Evolutionary conservation across 192 early-diverging fungal genomes (phyloP), one percentile per base, ranked within the genome.

Genomic region (Tieghemiomyces parasiticus): DNA sequence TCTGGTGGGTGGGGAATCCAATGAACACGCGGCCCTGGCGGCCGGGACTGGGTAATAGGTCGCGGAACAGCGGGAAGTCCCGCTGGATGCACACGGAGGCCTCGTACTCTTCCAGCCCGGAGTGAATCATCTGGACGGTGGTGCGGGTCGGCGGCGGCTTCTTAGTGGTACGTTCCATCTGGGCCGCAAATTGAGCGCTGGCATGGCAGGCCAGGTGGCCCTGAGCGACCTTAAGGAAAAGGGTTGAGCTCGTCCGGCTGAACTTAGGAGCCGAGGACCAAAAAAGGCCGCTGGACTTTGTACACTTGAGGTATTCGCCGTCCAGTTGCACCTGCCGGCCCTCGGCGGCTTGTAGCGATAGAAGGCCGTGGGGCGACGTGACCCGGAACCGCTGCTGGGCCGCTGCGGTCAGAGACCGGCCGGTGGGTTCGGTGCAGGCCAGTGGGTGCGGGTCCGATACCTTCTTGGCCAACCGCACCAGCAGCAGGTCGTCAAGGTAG

Each of bases 1-100:
- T 95, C 63, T 95, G 92, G 54, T 88, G 83, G 3, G 92, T 95
- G 0, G 88, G 89, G 60, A 93, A 88, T 0, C 92, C 90, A 49
- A 95, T 95, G 62, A 91, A 91, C 13, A 93, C 78, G 16, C 80
- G 72, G 6, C 92, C 92, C 65, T 95, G 92, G 30, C 85, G 72
- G n/a, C n/a, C n/a, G 26, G 76, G 77, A 33, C 72, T 78, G 0
- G 87, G 83, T 8, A 93, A 67, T 3, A 93, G 63, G 49, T 86
- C 82, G 35, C 77, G 71, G 64, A 93, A 93, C 19, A 93, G 78
- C 25, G 66, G 56, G n/a, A 46, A 60, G 24, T 52, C 45, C 67
- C 72, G 45, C 71, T 74, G 4, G 72, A 75, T 29, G 74, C 74
- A 35, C 60, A 65, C 20, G 0, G 82, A 83, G 20, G 79, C 80